These are phyloP conservation scores for Sequoia sempervirens DNA, from an alignment of 75 land plant genomes.

Conservation along the genomic window DNA sequence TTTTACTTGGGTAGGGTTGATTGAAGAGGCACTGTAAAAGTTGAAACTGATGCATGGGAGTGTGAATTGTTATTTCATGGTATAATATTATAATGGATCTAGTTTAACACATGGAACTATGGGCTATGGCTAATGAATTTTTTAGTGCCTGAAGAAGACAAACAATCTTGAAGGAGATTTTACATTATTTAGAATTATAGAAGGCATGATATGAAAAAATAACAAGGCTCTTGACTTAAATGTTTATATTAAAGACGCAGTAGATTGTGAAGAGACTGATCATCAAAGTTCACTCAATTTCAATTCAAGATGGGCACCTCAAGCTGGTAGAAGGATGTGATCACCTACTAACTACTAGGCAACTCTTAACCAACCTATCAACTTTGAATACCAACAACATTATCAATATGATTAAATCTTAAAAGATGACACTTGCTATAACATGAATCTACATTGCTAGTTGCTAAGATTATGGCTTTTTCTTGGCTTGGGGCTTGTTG, in stretches of 20 bases:
- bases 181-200: too few relatives aligned
- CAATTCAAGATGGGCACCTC: too few relatives aligned
- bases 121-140: too few relatives aligned
- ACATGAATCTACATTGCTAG: background rate
- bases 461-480: background rate
- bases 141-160: background rate
- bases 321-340: too few relatives aligned
- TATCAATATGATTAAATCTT: background rate
- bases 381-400: background rate
- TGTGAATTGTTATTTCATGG: background rate
- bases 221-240: background rate
- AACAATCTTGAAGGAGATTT: too few relatives aligned
- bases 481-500: background rate
- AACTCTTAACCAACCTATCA: background rate
- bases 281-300: too few relatives aligned
- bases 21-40: background rate
- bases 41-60: background rate
- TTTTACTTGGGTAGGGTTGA: background rate
- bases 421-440: background rate
- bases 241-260: background rate
- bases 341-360: background rate
- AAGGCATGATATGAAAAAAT: too few relatives aligned
- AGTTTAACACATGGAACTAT: too few relatives aligned
- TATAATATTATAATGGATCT: too few relatives aligned
- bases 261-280: background rate